Conservation (phyloP, 441 rosid species). For the Corymbia citriodora region DNA sequence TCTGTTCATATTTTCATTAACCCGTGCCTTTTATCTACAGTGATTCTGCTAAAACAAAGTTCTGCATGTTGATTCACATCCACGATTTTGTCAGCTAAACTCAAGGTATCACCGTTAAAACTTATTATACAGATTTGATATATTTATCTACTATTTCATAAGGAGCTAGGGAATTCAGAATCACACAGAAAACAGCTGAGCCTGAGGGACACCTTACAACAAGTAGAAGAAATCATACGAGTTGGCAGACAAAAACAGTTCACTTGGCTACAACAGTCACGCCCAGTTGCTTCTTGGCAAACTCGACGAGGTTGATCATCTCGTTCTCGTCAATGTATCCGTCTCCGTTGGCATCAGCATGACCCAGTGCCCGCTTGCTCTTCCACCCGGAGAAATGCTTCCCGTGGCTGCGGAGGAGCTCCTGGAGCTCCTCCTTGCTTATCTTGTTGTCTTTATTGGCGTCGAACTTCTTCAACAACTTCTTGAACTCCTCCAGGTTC, state of each 20-base stretch:
- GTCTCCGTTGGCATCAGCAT: conserved; percentile 24
- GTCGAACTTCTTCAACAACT: conserved; percentile 22
- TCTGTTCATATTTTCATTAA: neutral
- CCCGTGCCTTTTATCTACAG: neutral
- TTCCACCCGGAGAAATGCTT: conserved; percentile 28
- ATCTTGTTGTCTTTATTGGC: conserved; percentile 20
- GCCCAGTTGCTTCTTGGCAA: conserved; percentile 23
- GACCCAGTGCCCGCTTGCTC: conserved; percentile 7
- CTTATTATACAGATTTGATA: neutral
- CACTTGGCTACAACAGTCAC: conserved; percentile 7
- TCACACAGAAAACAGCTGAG: neutral
- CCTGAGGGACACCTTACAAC: neutral
- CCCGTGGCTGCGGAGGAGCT: conserved; percentile 17
- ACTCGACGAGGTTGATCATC: conserved; percentile 19
- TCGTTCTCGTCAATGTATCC: conserved; percentile 33
- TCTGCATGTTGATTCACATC: neutral
- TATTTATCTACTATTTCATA: neutral
- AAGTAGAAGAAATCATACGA: neutral
- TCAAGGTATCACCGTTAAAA: neutral
- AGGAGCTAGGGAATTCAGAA: neutral
- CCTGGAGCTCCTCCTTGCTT: conserved; percentile 28
- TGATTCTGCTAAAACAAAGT: neutral
- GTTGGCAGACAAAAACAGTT: neutral
- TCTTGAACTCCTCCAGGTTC: conserved; percentile 24
- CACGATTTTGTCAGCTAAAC: neutral